phyloP scores from a whole-genome alignment of 495 filamentous ascomycete species.

The Massariosphaeria phaeospora region DNA sequence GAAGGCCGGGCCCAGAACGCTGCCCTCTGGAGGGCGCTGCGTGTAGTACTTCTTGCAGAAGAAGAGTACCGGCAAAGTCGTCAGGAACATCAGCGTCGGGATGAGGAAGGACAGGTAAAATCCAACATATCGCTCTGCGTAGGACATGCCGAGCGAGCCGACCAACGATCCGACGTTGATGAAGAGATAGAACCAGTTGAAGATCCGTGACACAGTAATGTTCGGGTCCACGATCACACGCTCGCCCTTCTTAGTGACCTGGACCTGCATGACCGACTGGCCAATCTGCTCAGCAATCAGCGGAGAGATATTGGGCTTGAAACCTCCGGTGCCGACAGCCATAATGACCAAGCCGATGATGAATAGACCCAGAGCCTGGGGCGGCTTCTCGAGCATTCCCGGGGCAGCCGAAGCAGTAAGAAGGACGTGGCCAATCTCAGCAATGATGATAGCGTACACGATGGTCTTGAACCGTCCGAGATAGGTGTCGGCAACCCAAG shows the following conservation, averaged over 20 bases:
- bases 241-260: slow-evolving; percentile 28
- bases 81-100: slow-evolving; percentile 26
- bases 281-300: slow-evolving; percentile 56
- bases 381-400: slow-evolving; percentile 49
- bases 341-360: slow-evolving; percentile 61
- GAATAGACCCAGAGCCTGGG: slow-evolving; percentile 54
- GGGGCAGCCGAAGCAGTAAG: slow-evolving; percentile 61
- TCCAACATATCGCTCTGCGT: slow-evolving; percentile 68
- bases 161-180: slow-evolving; percentile 63
- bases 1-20: slow-evolving; percentile 25
- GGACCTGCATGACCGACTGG: slow-evolving; percentile 36
- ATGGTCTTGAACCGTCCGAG: slow-evolving; percentile 71
- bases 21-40: slow-evolving; percentile 15
- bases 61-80: slow-evolving; percentile 18
- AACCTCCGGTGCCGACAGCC: slow-evolving; percentile 60
- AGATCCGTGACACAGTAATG: slow-evolving; percentile 57
- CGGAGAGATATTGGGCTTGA: slow-evolving; percentile 62
- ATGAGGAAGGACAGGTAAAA: slow-evolving; percentile 60
- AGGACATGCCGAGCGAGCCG: slow-evolving; percentile 55
- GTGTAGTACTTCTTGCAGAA: slow-evolving; percentile 28
- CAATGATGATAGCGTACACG: slow-evolving; percentile 50
- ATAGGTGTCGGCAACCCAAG: slow-evolving; percentile 67
- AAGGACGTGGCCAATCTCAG: slow-evolving; percentile 62
- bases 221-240: slow-evolving; percentile 66
- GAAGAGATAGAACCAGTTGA: slow-evolving; percentile 63